Evolutionary conservation across 2,329 filamentous ascomycete genomes (phyloP), one percentile per base, ranked within the genome.

Genomic region (Fusarium piperis): DNA sequence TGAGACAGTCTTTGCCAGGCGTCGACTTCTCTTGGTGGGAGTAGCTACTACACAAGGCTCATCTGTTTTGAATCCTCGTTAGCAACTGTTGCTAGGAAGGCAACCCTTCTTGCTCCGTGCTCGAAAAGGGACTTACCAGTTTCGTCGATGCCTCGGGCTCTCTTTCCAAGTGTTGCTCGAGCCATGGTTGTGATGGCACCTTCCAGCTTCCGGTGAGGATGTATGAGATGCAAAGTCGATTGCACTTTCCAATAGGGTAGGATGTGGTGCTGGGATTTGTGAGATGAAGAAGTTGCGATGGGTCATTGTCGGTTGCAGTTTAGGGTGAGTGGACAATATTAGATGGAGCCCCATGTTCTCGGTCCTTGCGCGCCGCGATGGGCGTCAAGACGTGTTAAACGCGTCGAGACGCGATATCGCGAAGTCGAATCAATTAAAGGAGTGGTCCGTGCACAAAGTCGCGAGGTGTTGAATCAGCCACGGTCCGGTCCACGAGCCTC

Each of bases 1-100:
- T n/a, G 76, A 70, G 77, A 80, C 70, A 76, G 82, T 69, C 79
- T 83, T 76, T 46, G 67, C 64, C 80, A 83, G 68, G 38, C 84
- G 83, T 68, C 86, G 83, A 57, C 83, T 80, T 70, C 85, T 82
- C 72, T 89, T 89, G 41, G 80, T 74, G 44, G 85, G 83, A 35
- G 78, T 78, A 35, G 62, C 56, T 9, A 68, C 58, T 79, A 77
- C 59, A 68, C 56, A 39, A 64, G 74, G 72, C 41, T 75, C 28
- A 62, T 72, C 79, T 78, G 26, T 52, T 56, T 60, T 30, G 55
- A 38, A 59, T 48, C 23, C n/a, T 59, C 38, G 60, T 71, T 64
- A 77, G 74, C 63, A 72, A 61, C 52, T 44, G 53, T 32, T n/a
- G 46, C 18, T n/a, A 36, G 28, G 9, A 26, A 44, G n/a, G 16